Percentiles rank a stretch among this genome's conserved stretches.
These are phyloP conservation scores for Podaxis pistillaris DNA, from an alignment of 768 basidiomycete genomes.

Conservation along the genomic window DNA sequence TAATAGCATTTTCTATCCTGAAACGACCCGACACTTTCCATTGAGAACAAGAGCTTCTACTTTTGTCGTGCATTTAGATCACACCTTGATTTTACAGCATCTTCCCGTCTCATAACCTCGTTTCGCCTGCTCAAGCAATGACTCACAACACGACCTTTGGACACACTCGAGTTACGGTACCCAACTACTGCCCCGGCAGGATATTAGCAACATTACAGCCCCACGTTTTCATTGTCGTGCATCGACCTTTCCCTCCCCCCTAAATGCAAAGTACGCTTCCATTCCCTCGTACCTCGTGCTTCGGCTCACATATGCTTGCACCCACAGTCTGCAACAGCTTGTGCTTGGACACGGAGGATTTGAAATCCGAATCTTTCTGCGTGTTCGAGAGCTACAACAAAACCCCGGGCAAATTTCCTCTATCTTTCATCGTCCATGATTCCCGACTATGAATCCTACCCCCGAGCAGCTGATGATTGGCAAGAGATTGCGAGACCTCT, in stretches of 20 bases:
- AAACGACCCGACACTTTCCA: not conserved
- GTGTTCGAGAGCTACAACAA: not conserved
- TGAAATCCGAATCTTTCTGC: not conserved
- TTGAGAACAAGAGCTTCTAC: not conserved
- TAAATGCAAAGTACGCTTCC: conserved; percentile 7
- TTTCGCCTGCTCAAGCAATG: not conserved
- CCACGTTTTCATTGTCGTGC: not conserved
- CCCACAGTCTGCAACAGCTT: not conserved
- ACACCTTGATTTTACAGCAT: conserved; percentile 6
- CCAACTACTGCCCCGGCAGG: not conserved
- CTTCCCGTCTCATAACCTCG: not conserved
- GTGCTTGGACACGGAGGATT: not conserved
- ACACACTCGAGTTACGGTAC: not conserved
- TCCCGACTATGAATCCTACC: conserved; percentile 10
- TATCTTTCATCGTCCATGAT: not conserved
- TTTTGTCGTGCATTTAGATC: not conserved
- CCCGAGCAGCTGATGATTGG: conserved; percentile 13
- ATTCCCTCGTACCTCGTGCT: not conserved
- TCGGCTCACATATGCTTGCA: not conserved
- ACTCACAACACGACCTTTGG: not conserved
- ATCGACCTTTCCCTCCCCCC: not conserved
- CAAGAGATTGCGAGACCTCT: conserved; percentile 6
- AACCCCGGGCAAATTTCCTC: not conserved
- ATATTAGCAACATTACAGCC: not conserved
- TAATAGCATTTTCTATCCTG: not conserved